Evolutionary conservation across 129 eudicot species (phyloP), one percentile per base, ranked within the genome.

Genomic region (Pseudognaphalium luteoalbum): DNA sequence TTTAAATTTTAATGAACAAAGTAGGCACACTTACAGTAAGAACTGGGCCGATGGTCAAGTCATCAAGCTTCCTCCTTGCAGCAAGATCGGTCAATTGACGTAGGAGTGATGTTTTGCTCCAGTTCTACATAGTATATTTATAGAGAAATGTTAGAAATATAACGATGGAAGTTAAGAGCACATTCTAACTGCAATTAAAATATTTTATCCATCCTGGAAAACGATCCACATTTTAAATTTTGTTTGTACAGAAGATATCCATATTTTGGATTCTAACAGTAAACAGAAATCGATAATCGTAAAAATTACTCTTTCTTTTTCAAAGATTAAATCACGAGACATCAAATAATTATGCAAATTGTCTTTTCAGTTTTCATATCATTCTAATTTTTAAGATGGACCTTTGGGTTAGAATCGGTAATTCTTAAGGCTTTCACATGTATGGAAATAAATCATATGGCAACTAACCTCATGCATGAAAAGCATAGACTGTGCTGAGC

Each of bases 401-500:
- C 37, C 34, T 57, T 68, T 3, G 17, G 61, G 61, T 37, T 21
- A 77, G 6, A 41, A 19, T 47, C 7, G 76, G 44, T 29, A 66
- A 58, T 17, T 41, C n/a, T 37, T 19, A 10, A 72, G 54, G 54
- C 12, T 17, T 47, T 47, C 34, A 37, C 63, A 15, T 33, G 56
- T 21, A 65, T 20, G 25, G 12, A 37, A 56, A 17, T n/a, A 71
- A 19, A 20, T 51, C 44, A 60, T 68, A 58, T 7, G 29, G 57
- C 41, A 61, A 72, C 86, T 74, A 34, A 91, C 99, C 92, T 91
- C 99, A 58, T 95, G 99, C 86, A 95, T 83, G 81, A 94, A 94
- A 22, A 94, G 87, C 72, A 94, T 80, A 20, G 99, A 94, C 68
- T 94, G 97, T 21, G 99, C 99, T 15, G 99, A 94, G 78, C 99